Evolutionary conservation across 805 yeast species (phyloP).

Genomic region (Torulaspora indica): DNA sequence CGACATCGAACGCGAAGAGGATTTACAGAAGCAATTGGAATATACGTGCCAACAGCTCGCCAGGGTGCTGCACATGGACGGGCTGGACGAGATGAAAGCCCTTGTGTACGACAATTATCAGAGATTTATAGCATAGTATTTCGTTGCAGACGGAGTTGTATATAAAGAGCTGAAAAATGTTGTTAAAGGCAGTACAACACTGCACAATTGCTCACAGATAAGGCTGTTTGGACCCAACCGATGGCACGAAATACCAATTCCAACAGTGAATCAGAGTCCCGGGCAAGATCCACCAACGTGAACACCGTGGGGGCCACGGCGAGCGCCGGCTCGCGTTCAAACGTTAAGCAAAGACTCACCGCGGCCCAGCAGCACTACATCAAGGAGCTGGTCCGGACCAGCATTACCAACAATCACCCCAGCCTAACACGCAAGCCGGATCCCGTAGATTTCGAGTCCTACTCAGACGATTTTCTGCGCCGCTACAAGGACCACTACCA

Average conservation of each 20-base stretch:
- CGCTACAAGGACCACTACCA: conserved; percentile 60
- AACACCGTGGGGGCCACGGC: conserved; percentile 16
- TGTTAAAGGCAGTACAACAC: background rate
- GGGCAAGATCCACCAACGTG: conserved; percentile 16
- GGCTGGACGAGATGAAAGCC: conserved; percentile 6
- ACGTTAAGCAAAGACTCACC: conserved; percentile 43
- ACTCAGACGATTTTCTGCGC: conserved; percentile 61
- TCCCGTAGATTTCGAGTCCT: conserved; percentile 64
- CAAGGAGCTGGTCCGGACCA: conserved; percentile 60
- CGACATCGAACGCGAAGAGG: conserved; percentile 12
- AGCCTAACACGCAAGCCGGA: conserved; percentile 46
- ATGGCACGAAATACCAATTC: conserved; percentile 27
- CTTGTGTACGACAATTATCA: conserved; percentile 19
- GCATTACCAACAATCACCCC: conserved; percentile 72
- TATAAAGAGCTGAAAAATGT: background rate
- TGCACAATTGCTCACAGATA: too few species aligned
- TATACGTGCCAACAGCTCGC: conserved; percentile 13
- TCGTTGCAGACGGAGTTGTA: background rate
- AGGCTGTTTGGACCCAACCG: background rate
- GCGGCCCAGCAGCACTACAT: conserved; percentile 61
- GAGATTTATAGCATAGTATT: conserved; percentile 13
- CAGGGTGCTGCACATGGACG: conserved; percentile 5
- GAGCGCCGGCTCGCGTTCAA: conserved; percentile 52
- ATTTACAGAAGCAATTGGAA: conserved; percentile 14
- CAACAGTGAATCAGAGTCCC: conserved; percentile 33